A percentile compares a stretch with the other conserved stretches of the same genome.
Evolutionary conservation across 2,329 filamentous ascomycete species (phyloP).

Genomic region (Pestalotiopsis sp.): DNA sequence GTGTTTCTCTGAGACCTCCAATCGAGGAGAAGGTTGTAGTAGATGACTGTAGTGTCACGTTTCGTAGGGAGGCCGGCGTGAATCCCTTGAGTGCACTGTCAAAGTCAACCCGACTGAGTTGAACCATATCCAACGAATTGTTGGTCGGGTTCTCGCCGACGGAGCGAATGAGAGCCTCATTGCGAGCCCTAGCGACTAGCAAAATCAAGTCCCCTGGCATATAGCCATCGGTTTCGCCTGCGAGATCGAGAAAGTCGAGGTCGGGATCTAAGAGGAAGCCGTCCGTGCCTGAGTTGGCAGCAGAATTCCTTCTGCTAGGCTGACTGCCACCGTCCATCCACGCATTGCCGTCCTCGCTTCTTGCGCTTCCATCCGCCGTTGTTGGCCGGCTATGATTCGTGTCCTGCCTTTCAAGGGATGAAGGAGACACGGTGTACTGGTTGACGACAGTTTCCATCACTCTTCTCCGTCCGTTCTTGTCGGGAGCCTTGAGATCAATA

Average conservation of each 20-base stretch:
- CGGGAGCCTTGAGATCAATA: conserved; percentile 83
- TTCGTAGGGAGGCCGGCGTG: conserved; percentile 90
- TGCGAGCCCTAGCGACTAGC: conserved; percentile 83
- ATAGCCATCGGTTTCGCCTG: conserved; percentile 93
- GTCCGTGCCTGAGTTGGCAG: conserved; percentile 41
- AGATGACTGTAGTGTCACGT: conserved; percentile 90
- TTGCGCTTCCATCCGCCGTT: conserved; percentile 56
- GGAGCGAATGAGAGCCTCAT: conserved; percentile 88
- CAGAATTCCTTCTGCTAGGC: conserved; percentile 45
- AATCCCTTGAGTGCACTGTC: conserved; percentile 85
- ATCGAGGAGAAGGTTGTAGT: conserved; percentile 93
- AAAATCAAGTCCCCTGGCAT: conserved; percentile 94
- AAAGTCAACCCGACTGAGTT: conserved; percentile 77
- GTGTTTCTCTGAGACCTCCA: conserved; percentile 82
- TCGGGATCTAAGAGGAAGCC: conserved; percentile 76
- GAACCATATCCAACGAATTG: conserved; percentile 56
- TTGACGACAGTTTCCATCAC: conserved; percentile 81
- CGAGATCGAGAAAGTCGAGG: conserved; percentile 89
- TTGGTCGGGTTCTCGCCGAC: conserved; percentile 59
- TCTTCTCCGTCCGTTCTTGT: conserved; percentile 84
- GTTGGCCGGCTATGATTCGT: conserved; percentile 57
- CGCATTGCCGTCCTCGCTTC: conserved; percentile 55
- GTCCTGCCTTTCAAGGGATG: conserved; percentile 37
- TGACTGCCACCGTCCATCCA: conserved; percentile 75
- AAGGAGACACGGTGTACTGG: conserved; percentile 48